These are phyloP conservation scores for Boeremia lycopersici DNA, from an alignment of 2,329 filamentous ascomycete species.

Conservation along the genomic window DNA sequence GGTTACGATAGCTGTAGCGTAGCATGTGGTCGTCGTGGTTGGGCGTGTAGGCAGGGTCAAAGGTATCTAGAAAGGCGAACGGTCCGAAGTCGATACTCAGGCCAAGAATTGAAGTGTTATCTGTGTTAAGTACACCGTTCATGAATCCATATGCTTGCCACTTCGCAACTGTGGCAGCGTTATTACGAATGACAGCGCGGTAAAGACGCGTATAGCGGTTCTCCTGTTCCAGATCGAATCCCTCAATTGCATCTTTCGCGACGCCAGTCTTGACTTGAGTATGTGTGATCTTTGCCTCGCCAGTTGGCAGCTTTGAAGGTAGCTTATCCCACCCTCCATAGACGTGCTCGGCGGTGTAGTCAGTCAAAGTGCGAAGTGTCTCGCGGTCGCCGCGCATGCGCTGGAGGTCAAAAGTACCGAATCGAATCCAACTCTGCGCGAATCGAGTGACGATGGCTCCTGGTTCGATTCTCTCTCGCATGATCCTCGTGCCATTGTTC, in stretches of 20 bases:
- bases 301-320: constrained; percentile 61
- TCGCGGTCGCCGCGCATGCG: constrained; percentile 79
- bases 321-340: constrained; percentile 87
- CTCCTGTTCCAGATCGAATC: constrained; percentile 70
- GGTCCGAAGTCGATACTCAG: constrained; percentile 94
- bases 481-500: constrained; percentile 69
- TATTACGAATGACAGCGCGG: constrained; percentile 82
- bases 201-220: constrained; percentile 90
- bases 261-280: constrained; percentile 56
- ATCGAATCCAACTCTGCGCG: constrained; percentile 86
- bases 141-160: constrained; percentile 99
- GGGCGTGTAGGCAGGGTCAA: constrained; percentile 91
- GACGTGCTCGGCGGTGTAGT: constrained; percentile 86
- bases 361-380: constrained; percentile 74
- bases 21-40: constrained; percentile 93
- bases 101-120: constrained; percentile 92
- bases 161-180: constrained; percentile 84
- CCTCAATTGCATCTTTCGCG: constrained; percentile 66
- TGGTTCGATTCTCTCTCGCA: constrained; percentile 81
- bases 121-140: constrained; percentile 96
- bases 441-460: constrained; percentile 93
- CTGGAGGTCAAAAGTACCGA: constrained; percentile 96
- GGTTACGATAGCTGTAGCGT: constrained; percentile 90
- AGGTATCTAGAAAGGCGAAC: constrained; percentile 97
- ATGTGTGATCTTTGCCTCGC: constrained; percentile 57